phyloP scores from a whole-genome alignment of 2,329 filamentous ascomycete species.

The Trichophyton simii region DNA sequence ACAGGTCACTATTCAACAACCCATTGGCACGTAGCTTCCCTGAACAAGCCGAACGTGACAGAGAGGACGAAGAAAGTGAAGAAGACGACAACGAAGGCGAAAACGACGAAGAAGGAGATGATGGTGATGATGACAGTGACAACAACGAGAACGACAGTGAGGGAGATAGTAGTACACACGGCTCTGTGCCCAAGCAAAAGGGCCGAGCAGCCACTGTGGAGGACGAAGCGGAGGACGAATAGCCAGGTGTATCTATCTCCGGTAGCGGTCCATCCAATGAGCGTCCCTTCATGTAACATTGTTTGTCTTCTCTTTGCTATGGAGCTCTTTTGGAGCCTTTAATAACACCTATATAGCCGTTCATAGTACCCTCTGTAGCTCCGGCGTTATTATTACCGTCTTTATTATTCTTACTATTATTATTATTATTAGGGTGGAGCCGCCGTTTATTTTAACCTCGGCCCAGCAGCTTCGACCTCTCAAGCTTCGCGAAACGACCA shows the following conservation, averaged over 20 bases:
- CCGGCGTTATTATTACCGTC: too few species aligned
- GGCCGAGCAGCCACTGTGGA: conserved; percentile 14
- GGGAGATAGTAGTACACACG: neutral
- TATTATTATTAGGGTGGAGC: neutral
- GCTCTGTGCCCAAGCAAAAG: conserved; percentile 10
- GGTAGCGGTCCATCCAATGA: neutral
- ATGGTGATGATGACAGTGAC: neutral
- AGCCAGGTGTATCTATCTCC: neutral
- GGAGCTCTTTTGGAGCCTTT: neutral
- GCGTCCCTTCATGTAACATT: too few species aligned
- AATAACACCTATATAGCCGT: neutral
- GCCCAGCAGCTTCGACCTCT: neutral
- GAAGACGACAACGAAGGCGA: neutral
- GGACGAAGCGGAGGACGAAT: conserved; percentile 8
- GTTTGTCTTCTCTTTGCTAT: neutral
- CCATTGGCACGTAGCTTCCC: neutral
- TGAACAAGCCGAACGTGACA: neutral
- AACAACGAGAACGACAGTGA: neutral
- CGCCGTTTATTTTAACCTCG: neutral
- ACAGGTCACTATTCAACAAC: neutral
- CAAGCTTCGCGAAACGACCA: neutral
- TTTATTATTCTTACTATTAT: too few species aligned
- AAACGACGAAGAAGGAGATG: neutral
- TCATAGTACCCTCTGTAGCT: neutral
- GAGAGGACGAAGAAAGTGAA: neutral